Conservation (phyloP, 495 filamentous ascomycete genomes). For the Friedmanniomyces simplex region DNA sequence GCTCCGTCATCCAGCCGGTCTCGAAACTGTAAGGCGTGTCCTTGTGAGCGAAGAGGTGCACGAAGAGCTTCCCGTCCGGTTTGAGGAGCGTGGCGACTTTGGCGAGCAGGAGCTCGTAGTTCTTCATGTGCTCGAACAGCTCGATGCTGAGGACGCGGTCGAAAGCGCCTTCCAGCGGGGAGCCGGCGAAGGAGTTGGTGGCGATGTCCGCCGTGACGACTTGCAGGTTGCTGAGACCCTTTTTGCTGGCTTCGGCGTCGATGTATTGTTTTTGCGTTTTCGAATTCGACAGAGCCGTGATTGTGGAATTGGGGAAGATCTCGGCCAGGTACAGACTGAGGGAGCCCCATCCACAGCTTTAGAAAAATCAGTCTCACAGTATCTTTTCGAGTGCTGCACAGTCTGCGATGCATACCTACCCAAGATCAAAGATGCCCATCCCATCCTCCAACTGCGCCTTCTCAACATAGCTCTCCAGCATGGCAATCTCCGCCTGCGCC, state of each 20-base stretch:
- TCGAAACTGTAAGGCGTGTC: constrained; percentile 56
- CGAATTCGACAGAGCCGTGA: constrained; percentile 58
- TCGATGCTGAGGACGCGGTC: constrained; percentile 55
- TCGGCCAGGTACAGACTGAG: constrained; percentile 50
- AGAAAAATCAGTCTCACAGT: not conserved
- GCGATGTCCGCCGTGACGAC: constrained; percentile 54
- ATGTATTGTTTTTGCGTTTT: constrained; percentile 54
- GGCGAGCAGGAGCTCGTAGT: constrained; percentile 53
- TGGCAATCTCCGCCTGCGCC: constrained; percentile 52
- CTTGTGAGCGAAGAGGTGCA: constrained; percentile 53
- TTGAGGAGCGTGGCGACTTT: constrained; percentile 47
- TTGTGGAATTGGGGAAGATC: constrained; percentile 43
- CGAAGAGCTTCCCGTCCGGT: constrained; percentile 51
- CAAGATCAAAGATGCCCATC: constrained; percentile 51
- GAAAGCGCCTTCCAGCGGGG: constrained; percentile 29
- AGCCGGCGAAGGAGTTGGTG: constrained; percentile 46
- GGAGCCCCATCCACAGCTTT: constrained; percentile 57
- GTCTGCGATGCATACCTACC: constrained; percentile 30
- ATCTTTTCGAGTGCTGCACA: not conserved
- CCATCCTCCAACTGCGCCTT: constrained; percentile 46
- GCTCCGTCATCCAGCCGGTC: constrained; percentile 59
- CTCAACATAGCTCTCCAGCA: constrained; percentile 49
- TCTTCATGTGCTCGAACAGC: constrained; percentile 68
- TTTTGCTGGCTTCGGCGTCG: constrained; percentile 42
- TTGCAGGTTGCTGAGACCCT: constrained; percentile 44